Percentiles rank a stretch among this genome's conserved stretches.
Evolutionary conservation across 176 grass and related monocot species (phyloP).

Genomic region (Poa pratensis): DNA sequence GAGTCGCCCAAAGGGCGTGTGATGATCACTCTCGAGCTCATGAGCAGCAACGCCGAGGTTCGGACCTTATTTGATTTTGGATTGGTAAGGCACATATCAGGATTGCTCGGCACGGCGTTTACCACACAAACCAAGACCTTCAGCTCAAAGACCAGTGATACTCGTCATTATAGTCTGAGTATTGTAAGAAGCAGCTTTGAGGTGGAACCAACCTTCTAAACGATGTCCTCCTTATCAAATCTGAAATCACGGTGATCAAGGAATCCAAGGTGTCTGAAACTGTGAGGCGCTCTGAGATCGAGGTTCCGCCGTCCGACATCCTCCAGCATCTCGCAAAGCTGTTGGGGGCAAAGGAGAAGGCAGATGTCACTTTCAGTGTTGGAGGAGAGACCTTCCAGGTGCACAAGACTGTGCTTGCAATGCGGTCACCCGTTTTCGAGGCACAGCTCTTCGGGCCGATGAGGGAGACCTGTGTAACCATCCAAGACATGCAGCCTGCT

Average conservation of each 20-base stretch:
- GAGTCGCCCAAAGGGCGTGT: neutral
- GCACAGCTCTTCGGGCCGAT: neutral
- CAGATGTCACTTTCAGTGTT: neutral
- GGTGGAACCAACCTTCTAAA: neutral
- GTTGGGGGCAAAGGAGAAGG: neutral
- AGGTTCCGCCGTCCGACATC: neutral
- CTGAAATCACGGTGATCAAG: neutral
- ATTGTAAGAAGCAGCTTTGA: neutral
- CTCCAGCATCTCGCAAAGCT: neutral
- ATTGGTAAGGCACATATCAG: neutral
- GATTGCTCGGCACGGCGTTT: neutral
- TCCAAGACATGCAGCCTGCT: neutral
- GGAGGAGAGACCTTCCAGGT: neutral
- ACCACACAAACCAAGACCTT: neutral
- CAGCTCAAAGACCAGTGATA: neutral
- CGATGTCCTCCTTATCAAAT: neutral
- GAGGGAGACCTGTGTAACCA: neutral
- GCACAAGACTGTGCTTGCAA: conserved; percentile 3
- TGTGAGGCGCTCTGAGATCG: neutral
- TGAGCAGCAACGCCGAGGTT: neutral
- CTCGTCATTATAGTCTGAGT: neutral
- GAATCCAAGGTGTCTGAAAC: neutral
- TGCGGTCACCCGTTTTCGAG: neutral
- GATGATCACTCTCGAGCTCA: neutral
- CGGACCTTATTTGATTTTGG: neutral